These are phyloP conservation scores for Xylaria telfairii DNA, from an alignment of 495 filamentous ascomycete species.

Conservation along the genomic window DNA sequence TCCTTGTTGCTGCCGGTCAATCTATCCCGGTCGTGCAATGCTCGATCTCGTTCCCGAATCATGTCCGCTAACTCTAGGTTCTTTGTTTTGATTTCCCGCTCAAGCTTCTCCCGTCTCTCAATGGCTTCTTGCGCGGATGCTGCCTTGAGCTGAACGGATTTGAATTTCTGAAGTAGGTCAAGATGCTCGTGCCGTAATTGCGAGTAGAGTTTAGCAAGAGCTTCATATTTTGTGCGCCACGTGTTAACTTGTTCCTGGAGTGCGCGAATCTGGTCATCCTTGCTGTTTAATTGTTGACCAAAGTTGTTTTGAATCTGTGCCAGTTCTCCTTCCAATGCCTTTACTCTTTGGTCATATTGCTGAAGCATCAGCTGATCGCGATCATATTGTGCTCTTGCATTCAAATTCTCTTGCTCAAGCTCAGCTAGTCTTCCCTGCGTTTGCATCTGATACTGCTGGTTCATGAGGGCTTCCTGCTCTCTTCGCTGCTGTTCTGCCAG, in stretches of 20 bases:
- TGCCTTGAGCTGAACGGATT: constrained; percentile 92
- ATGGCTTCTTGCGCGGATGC: constrained; percentile 97
- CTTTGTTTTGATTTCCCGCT: constrained; percentile 98
- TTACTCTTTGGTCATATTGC: constrained; percentile 93
- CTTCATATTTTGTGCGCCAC: constrained; percentile 96
- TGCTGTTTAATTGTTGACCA: constrained; percentile 82
- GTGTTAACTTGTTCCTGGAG: constrained; percentile 95
- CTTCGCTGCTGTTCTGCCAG: constrained; percentile 87
- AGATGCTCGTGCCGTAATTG: constrained; percentile 95
- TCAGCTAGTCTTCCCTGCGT: constrained; percentile 93
- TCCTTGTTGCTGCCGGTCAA: constrained; percentile 85
- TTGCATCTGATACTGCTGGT: constrained; percentile 87
- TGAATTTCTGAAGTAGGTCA: constrained; percentile 92
- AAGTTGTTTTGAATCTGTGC: constrained; percentile 79
- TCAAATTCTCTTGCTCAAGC: constrained; percentile 91
- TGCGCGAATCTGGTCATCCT: constrained; percentile 91
- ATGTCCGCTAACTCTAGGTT: constrained; percentile 97
- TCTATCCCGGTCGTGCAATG: constrained; percentile 91
- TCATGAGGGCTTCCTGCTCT: constrained; percentile 86
- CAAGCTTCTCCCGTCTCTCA: constrained; percentile 89
- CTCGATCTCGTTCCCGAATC: constrained; percentile 95
- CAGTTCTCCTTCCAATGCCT: constrained; percentile 89
- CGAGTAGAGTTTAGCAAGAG: constrained; percentile 94
- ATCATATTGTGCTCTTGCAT: constrained; percentile 93
- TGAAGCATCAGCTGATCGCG: constrained; percentile 95